phyloP scores from a whole-genome alignment of 176 grass and related monocot species.

The Aegilops umbellulata region DNA sequence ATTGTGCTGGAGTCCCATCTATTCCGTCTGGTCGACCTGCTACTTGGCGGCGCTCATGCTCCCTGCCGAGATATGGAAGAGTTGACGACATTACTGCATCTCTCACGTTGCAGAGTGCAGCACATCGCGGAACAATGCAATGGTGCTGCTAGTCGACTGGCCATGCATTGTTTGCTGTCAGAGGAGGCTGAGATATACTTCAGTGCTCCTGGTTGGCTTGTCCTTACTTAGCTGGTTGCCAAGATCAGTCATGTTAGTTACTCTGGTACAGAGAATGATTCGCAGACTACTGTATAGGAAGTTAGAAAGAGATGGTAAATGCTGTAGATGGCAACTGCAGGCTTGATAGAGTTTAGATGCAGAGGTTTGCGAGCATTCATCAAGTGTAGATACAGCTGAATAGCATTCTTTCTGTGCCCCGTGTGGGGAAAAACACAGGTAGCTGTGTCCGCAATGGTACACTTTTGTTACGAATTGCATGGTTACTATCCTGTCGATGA shows the following conservation, averaged over 20 bases:
- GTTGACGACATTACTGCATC: background rate
- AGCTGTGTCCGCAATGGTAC: background rate
- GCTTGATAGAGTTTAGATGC: background rate
- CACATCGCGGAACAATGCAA: background rate
- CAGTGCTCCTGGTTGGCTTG: background rate
- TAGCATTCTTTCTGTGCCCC: background rate
- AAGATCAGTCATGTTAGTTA: background rate
- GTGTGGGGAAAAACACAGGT: background rate
- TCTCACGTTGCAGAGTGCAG: background rate
- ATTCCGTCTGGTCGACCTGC: background rate
- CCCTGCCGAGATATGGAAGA: background rate
- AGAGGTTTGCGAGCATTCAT: background rate
- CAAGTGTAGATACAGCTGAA: slow-evolving; percentile 1
- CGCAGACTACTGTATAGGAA: background rate
- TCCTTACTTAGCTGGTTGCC: background rate
- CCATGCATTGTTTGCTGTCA: background rate
- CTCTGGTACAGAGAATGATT: background rate
- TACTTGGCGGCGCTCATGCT: background rate
- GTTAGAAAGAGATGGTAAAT: background rate
- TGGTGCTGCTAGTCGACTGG: background rate
- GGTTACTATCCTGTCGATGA: background rate
- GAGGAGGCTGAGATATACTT: background rate
- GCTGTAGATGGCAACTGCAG: background rate
- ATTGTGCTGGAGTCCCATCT: slow-evolving; percentile 17
- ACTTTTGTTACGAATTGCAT: background rate